These are phyloP conservation scores for Aquilaria sinensis DNA, from an alignment of 345 rosid genomes.

Conservation along the genomic window DNA sequence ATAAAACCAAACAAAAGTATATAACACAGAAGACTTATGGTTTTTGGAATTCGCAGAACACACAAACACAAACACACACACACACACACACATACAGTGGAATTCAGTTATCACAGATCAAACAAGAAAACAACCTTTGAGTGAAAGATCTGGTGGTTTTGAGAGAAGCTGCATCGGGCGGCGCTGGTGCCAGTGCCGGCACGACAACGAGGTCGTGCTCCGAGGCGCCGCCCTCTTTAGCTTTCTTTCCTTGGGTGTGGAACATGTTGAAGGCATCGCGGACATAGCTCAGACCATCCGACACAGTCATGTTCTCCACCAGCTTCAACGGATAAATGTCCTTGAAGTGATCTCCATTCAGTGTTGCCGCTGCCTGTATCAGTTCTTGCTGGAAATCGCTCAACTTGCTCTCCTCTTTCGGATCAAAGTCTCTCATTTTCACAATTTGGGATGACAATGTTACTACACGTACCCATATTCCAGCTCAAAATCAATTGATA, in stretches of 20 bases:
- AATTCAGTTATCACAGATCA: conserved; percentile 39
- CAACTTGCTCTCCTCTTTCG: conserved; percentile 34
- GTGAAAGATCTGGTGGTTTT: conserved; percentile 17
- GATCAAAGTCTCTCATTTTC: conserved; percentile 28
- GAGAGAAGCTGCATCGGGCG: not conserved
- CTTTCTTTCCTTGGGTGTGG: conserved; percentile 32
- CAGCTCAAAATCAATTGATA: too few species aligned
- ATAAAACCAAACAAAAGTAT: too few species aligned
- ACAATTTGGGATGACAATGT: conserved; percentile 37
- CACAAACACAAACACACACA: too few species aligned
- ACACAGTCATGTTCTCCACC: conserved; percentile 43
- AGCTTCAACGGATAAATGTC: conserved; percentile 39
- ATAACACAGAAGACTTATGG: too few species aligned
- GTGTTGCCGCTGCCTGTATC: conserved; percentile 51
- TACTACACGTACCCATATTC: conserved; percentile 20
- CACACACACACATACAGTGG: not conserved
- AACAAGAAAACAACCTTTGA: conserved; percentile 47
- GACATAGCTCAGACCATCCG: conserved; percentile 33
- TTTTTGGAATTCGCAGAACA: too few species aligned
- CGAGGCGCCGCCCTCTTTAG: conserved; percentile 31
- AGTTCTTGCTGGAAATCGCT: conserved; percentile 57
- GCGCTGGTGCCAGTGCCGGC: conserved; percentile 11
- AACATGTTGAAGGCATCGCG: conserved; percentile 43
- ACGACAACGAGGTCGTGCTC: conserved; percentile 27
- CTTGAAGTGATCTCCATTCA: conserved; percentile 47